Evolutionary conservation across 2,329 filamentous ascomycete species (phyloP), one percentile per base, ranked within the genome.

Genomic region (Botrytis fragariae): DNA sequence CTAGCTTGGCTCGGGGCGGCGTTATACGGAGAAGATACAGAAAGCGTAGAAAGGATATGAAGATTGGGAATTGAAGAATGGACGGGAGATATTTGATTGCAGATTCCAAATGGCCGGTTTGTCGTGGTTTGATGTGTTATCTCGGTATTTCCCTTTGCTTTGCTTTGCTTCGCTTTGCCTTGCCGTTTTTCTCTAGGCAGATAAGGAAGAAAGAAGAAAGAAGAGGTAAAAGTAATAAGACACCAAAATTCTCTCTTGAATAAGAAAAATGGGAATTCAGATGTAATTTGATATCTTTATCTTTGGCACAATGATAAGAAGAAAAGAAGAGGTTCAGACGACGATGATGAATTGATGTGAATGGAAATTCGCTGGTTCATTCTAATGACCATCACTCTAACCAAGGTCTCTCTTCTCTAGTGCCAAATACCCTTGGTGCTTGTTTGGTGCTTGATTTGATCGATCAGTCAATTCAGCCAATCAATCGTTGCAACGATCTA

Each of bases 1-100:
- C 29, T 54, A 29, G 44, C 64, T 60, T 70, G 42, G 32, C 45
- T 51, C 29, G 69, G 42, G 12, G 44, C 37, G 54, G 32, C 63
- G 9, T 35, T 69, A 20, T 63, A 59, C 69, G 39, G 51, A 71
- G 16, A 72, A 37, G 70, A 61, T 45, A 39, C 64, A 35, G 35
- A 45, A 22, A 22, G 32, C 9, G 45, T 29, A 2, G 22, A 29
- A n/a, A 29, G 22, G 60, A 42, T 20, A n/a, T 44, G 20, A 39
- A 42, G 44, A 32, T 37, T 54, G 45, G 32, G 32, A 32, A 54
- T 68, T 62, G 54, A 16, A 16, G 68, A 29, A 48, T 29, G 42
- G 16, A 63, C 5, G 32, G 22, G 59, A 39, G 64, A 20, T 29
- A 37, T 48, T 64, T 32, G 39, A 25, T 32, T 65, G 62, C 29